Evolutionary conservation across 2,329 filamentous ascomycete genomes (phyloP).

Genomic region (Neonectria neomacrospora): DNA sequence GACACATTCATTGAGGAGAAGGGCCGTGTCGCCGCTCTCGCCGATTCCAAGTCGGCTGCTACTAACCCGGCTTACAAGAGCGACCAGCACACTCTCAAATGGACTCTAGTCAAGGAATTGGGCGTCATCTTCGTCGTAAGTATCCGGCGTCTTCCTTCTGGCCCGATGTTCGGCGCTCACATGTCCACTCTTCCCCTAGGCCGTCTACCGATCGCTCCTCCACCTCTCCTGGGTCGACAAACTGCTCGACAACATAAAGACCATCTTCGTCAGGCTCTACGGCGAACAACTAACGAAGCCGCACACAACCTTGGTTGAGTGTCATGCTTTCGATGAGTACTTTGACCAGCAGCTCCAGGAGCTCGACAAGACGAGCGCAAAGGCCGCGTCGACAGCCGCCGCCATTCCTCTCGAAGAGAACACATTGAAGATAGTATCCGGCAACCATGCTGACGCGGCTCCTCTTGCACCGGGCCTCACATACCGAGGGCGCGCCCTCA

Average conservation of each 20-base stretch:
- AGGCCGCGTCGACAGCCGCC: slow-evolving; percentile 44
- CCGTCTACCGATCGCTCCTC: slow-evolving; percentile 94
- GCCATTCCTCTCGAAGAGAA: slow-evolving; percentile 49
- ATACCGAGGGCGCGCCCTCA: slow-evolving; percentile 52
- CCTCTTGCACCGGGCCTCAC: slow-evolving; percentile 52
- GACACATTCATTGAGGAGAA: slow-evolving; percentile 99
- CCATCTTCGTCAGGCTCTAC: slow-evolving; percentile 91
- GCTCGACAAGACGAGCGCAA: slow-evolving; percentile 69
- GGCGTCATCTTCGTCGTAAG: slow-evolving; percentile 92
- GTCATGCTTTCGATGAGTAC: slow-evolving; percentile 85
- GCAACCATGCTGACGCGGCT: slow-evolving; percentile 35
- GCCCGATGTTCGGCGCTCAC: slow-evolving; percentile 40
- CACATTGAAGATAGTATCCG: slow-evolving; percentile 44
- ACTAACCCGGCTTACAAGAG: slow-evolving; percentile 82
- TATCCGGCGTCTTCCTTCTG: slow-evolving; percentile 35
- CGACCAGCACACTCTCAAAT: slow-evolving; percentile 95
- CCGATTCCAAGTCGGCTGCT: slow-evolving; percentile 68
- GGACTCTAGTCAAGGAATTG: slow-evolving; percentile 91
- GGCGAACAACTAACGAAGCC: slow-evolving; percentile 86
- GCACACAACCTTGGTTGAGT: slow-evolving; percentile 81
- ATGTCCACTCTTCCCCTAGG: slow-evolving; percentile 62
- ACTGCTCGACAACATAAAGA: slow-evolving; percentile 93
- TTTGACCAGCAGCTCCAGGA: slow-evolving; percentile 93
- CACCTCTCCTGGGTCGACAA: slow-evolving; percentile 98
- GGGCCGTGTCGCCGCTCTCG: slow-evolving; percentile 69